These are phyloP conservation scores for Hypoxylon sp. DNA, from an alignment of 2,329 filamentous ascomycete species.

Conservation along the genomic window DNA sequence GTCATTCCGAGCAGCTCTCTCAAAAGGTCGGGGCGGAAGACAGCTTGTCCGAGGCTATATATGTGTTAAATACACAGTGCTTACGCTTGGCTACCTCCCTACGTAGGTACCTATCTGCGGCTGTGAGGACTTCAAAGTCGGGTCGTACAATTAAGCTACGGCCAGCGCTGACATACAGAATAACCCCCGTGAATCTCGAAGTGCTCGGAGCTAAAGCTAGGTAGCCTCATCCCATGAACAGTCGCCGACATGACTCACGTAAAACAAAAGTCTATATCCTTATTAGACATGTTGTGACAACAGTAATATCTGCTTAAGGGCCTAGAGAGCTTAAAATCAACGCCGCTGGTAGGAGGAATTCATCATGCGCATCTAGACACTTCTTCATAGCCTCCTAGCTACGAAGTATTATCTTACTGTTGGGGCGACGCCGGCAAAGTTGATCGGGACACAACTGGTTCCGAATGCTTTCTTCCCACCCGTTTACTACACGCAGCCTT, in stretches of 20 bases:
- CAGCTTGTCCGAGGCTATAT: background rate
- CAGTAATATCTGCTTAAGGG: background rate
- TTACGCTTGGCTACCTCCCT: too few relatives aligned
- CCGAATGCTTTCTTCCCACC: background rate
- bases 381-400: background rate
- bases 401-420: background rate
- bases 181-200: background rate
- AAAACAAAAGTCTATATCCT: background rate
- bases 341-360: background rate
- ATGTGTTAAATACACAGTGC: background rate
- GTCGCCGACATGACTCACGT: background rate
- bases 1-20: background rate
- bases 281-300: background rate
- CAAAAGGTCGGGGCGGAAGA: background rate
- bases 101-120: too few relatives aligned
- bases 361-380: background rate
- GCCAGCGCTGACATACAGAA: background rate
- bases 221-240: background rate
- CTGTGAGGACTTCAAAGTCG: background rate
- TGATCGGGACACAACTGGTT: background rate
- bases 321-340: background rate
- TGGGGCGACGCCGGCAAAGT: background rate
- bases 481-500: background rate
- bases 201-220: background rate
- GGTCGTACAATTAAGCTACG: background rate